phyloP scores from a whole-genome alignment of 805 yeast genomes.

The Wickerhamomyces xylosicus region DNA sequence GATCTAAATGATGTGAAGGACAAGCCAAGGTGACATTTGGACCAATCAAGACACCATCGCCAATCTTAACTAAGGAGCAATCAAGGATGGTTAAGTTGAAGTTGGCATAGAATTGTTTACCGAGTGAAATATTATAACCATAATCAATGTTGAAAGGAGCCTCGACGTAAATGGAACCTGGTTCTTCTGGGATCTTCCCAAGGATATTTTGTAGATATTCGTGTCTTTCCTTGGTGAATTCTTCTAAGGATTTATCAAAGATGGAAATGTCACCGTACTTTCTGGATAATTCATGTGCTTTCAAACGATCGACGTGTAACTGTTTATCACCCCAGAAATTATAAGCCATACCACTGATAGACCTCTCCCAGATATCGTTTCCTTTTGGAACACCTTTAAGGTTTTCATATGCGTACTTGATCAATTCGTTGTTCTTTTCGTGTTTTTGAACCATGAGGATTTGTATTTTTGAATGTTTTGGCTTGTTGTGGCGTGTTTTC shows the following conservation, averaged over 20 bases:
- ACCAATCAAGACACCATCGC: slow-evolving; percentile 49
- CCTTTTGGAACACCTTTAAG: slow-evolving; percentile 13
- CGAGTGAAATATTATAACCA: slow-evolving; percentile 50
- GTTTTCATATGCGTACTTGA: slow-evolving; percentile 14
- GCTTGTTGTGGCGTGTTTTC: too few relatives aligned
- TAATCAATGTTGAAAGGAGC: slow-evolving; percentile 57
- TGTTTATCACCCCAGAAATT: slow-evolving; percentile 19
- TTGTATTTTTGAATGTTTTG: too few relatives aligned
- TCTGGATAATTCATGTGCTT: slow-evolving; percentile 19
- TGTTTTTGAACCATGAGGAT: slow-evolving; percentile 21
- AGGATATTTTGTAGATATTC: slow-evolving; percentile 29
- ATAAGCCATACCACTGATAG: slow-evolving; percentile 45
- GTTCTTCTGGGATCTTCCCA: slow-evolving; percentile 28
- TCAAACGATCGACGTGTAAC: slow-evolving; percentile 17
- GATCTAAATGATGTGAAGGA: slow-evolving; percentile 56
- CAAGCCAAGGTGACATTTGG: slow-evolving; percentile 52
- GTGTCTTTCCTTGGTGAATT: slow-evolving; percentile 25
- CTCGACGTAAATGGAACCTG: slow-evolving; percentile 31
- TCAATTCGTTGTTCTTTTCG: slow-evolving; percentile 16
- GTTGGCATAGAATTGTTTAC: slow-evolving; percentile 50
- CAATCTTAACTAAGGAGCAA: slow-evolving; percentile 48
- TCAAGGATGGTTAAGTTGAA: slow-evolving; percentile 46
- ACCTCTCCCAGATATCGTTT: slow-evolving; percentile 36
- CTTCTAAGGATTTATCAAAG: slow-evolving; percentile 19
- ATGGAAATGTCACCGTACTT: slow-evolving; percentile 18